Base-by-base conservation (phyloP, 495 filamentous ascomycete species). In the Penicillium salamii region DNA sequence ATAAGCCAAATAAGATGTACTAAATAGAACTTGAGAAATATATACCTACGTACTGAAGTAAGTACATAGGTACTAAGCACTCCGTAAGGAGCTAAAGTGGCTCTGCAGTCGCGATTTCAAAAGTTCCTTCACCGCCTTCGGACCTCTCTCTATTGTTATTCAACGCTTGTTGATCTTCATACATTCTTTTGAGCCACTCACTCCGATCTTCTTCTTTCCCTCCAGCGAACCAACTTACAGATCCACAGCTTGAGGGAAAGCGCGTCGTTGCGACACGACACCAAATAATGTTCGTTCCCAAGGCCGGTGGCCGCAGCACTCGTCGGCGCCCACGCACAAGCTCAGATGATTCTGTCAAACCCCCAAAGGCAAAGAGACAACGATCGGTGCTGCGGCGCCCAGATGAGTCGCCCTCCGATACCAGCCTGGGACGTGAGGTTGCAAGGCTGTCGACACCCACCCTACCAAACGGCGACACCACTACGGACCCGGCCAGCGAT, bases 351-450 rank as follows among this genome's bases (percentile, higher is more conserved):
- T 78, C 77, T 35, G 76, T 79, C 18, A 75, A 81, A 21, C 77
- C 79, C 48, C 83, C 85, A 51, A 87, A 81, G 60, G 78, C 86
- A 14, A 91, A 91, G 72, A 77, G 86, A 58, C 85, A 86, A 53
- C 75, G 86, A 49, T 80, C 85, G 18, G 78, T 77, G 13, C 65
- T 88, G 43, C 77, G 71, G 31, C 75, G 83, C 41, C 73, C 80
- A 33, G 78, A 78, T 12, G 69, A 71, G 29, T 49, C 65, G 33
- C 62, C 60, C 12, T 29, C 57, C 29, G 59, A 68, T 37, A 50
- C 53, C 7, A 45, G 66, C 15, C 41, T 53, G 21, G 47, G 59
- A 4, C 49, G 49, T 41, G 59, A 65, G 33, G 31, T 49, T 31
- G 53, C 50, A n/a, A 54, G 62, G 19, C 45, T 42, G n/a, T 23